These are phyloP conservation scores for Backusella tarrabulga DNA, from an alignment of 192 early-diverging fungal genomes.

Conservation along the genomic window DNA sequence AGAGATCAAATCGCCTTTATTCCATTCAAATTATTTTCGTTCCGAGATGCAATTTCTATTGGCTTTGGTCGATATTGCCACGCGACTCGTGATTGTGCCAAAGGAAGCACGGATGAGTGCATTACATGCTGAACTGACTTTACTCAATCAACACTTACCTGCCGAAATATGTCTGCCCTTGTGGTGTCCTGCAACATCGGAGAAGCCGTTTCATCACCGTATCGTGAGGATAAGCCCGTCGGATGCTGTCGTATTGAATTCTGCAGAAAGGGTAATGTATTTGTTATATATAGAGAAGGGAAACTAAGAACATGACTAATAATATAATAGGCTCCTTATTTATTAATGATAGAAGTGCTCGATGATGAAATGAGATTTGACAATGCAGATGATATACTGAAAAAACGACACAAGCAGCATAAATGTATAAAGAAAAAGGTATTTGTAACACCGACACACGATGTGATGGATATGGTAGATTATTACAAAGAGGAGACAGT, in stretches of 20 bases:
- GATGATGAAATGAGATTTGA: constrained; percentile 64
- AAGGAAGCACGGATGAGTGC: constrained; percentile 82
- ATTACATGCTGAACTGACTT: constrained; percentile 85
- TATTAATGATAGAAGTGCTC: constrained; percentile 87
- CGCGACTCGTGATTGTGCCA: constrained; percentile 86
- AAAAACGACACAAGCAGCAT: constrained; percentile 7
- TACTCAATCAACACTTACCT: constrained; percentile 93
- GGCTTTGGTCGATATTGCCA: constrained; percentile 88
- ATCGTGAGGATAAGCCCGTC: constrained; percentile 86
- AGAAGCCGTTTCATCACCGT: constrained; percentile 72
- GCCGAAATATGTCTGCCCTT: constrained; percentile 91
- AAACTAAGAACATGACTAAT: not conserved
- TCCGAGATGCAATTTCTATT: constrained; percentile 92
- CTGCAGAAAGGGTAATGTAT: constrained; percentile 71
- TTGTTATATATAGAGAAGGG: not conserved
- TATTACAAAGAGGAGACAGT: not conserved
- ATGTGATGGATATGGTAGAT: constrained; percentile 11
- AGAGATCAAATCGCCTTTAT: constrained; percentile 12
- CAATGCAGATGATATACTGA: constrained; percentile 17
- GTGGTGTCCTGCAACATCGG: constrained; percentile 80
- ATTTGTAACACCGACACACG: not conserved
- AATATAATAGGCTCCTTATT: constrained; percentile 73
- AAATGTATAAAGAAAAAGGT: constrained; percentile 2
- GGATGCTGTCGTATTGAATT: constrained; percentile 98
- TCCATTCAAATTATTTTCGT: constrained; percentile 80